Conservation (phyloP, 2,329 filamentous ascomycete species). For the Colletotrichum scovillei region DNA sequence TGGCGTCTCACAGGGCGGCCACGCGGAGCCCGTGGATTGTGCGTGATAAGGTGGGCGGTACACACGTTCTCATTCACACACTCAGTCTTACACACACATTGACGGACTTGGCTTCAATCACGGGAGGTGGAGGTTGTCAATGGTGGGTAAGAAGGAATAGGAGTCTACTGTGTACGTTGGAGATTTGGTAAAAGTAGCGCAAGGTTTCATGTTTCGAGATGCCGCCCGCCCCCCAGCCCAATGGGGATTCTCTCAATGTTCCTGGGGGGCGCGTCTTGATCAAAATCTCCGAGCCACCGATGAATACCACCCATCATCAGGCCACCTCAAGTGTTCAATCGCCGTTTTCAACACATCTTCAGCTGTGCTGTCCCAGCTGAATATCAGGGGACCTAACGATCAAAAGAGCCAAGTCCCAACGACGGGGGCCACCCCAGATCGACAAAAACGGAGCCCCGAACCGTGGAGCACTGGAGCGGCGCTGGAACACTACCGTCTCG, state of each 20-base stretch:
- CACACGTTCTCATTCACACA: no score
- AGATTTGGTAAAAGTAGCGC: not conserved
- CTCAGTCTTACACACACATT: not conserved
- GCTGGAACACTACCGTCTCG: not conserved
- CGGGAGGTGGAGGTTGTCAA: not conserved
- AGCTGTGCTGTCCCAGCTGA: not conserved
- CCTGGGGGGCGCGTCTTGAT: not conserved
- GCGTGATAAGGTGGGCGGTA: not conserved
- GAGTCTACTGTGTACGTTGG: not conserved
- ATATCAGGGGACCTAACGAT: not conserved
- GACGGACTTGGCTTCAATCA: not conserved
- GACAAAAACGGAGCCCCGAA: constrained; percentile 13
- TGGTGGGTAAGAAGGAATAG: not conserved
- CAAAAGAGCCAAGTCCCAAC: constrained; percentile 1
- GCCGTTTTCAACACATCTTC: not conserved
- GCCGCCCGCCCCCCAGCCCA: not conserved
- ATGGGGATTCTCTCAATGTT: constrained; percentile 5
- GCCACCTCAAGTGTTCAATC: not conserved
- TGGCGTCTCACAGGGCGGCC: constrained; percentile 12
- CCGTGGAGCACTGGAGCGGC: not conserved
- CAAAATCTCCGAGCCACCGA: not conserved
- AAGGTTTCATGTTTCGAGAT: constrained; percentile 14
- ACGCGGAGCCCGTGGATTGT: not conserved
- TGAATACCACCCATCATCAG: not conserved
- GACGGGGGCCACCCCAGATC: constrained; percentile 22